Evolutionary conservation across 2,329 filamentous ascomycete genomes (phyloP).

Genomic region (Tympanopsis confertula): DNA sequence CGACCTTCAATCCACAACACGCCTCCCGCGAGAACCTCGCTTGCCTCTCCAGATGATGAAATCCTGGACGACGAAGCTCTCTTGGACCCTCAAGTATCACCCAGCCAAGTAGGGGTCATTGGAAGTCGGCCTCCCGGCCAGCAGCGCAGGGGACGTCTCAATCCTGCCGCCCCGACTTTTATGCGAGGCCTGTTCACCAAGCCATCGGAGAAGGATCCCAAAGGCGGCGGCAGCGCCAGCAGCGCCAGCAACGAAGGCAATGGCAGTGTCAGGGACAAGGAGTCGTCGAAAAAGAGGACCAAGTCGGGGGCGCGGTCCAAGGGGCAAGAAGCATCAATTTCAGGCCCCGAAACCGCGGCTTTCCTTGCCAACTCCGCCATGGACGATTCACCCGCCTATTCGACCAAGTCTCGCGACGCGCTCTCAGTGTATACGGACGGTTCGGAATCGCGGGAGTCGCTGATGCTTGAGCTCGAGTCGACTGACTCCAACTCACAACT

Average conservation of each 20-base stretch:
- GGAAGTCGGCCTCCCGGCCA: slow-evolving; percentile 59
- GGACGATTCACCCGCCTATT: slow-evolving; percentile 36
- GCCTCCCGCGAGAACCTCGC: slow-evolving; percentile 51
- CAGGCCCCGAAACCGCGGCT: slow-evolving; percentile 24
- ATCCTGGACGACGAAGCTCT: slow-evolving; percentile 47
- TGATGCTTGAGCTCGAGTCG: slow-evolving; percentile 38
- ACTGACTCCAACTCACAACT: slow-evolving; percentile 47
- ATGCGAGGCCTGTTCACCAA: slow-evolving; percentile 54
- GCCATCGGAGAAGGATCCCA: slow-evolving; percentile 14
- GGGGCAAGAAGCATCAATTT: slow-evolving; percentile 11
- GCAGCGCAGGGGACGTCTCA: slow-evolving; percentile 45
- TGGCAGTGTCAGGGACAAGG: slow-evolving; percentile 8
- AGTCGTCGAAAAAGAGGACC: slow-evolving; percentile 15
- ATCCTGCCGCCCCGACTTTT: slow-evolving; percentile 82
- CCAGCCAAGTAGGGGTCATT: slow-evolving; percentile 58
- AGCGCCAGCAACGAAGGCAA: slow-evolving; percentile 16
- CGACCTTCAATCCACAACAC: slow-evolving; percentile 73
- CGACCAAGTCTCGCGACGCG: slow-evolving; percentile 42
- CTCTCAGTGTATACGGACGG: slow-evolving; percentile 45
- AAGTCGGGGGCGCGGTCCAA: slow-evolving; percentile 9
- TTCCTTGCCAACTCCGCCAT: slow-evolving; percentile 17
- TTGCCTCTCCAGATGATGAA: slow-evolving; percentile 53
- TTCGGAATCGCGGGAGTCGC: slow-evolving; percentile 47
- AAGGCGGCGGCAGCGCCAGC: neutral
- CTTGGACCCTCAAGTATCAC: slow-evolving; percentile 36